phyloP scores from a whole-genome alignment of 2,329 filamentous ascomycete species.

The Aureobasidium lini region DNA sequence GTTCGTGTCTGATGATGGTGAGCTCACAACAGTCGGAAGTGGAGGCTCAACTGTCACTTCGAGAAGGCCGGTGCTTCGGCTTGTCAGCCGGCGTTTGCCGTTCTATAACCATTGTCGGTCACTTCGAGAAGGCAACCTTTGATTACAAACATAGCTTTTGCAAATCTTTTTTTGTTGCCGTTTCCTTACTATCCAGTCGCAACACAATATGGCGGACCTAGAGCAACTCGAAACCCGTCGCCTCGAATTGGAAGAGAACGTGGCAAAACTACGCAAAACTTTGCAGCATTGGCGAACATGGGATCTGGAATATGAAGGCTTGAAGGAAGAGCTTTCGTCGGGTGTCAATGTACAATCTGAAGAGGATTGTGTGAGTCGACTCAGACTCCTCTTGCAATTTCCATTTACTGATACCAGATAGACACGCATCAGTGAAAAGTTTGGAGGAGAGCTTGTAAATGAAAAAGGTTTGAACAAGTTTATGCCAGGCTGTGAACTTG shows the following conservation, averaged over 20 bases:
- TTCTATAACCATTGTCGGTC: background rate
- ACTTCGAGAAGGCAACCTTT: background rate
- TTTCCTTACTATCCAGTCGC: too few species aligned
- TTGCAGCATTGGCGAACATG: slow-evolving; percentile 84
- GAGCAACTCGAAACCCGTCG: slow-evolving; percentile 43
- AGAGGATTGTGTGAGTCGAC: slow-evolving; percentile 34
- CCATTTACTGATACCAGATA: slow-evolving; percentile 15
- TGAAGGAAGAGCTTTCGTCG: slow-evolving; percentile 71
- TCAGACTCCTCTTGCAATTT: background rate
- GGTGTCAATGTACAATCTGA: slow-evolving; percentile 43
- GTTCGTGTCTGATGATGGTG: slow-evolving; percentile 18
- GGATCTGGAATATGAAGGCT: slow-evolving; percentile 83
- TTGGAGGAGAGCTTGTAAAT: slow-evolving; percentile 57
- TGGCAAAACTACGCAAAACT: slow-evolving; percentile 64
- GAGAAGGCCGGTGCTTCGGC: slow-evolving; percentile 4
- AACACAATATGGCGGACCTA: slow-evolving; percentile 1
- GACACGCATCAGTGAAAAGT: slow-evolving; percentile 45
- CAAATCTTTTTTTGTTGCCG: background rate
- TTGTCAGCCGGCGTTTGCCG: background rate
- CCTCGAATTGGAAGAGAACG: slow-evolving; percentile 65
- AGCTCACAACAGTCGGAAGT: slow-evolving; percentile 12
- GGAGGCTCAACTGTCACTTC: slow-evolving; percentile 1
- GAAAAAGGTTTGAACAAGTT: slow-evolving; percentile 34
- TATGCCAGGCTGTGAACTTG: background rate
- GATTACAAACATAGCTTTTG: slow-evolving; percentile 6